Conservation (phyloP, 371 early-diverging fungal species). For the Sporodiniella umbellata region DNA sequence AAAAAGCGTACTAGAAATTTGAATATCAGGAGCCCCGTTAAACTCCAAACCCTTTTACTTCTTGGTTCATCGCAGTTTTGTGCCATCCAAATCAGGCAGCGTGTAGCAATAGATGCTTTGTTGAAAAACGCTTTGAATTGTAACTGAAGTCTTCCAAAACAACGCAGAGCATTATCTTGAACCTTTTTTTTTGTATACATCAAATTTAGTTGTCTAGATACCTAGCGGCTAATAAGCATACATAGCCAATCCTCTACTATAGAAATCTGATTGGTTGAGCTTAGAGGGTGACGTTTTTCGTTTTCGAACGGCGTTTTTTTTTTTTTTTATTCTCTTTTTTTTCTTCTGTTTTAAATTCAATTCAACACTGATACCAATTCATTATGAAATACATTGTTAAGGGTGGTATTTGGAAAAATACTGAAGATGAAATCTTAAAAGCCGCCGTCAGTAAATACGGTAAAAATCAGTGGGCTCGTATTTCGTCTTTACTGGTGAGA, state of each 20-base stretch:
- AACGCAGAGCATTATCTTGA: neutral
- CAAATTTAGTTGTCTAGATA: no score
- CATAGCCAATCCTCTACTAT: no score
- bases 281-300: neutral
- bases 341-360: neutral
- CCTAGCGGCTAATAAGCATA: no score
- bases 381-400: slow-evolving; percentile 44
- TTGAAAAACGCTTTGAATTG: no score
- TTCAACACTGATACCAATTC: slow-evolving; percentile 2
- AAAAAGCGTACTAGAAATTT: no score
- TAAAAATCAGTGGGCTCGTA: slow-evolving; percentile 98
- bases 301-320: neutral
- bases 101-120: no score
- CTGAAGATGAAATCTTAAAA: slow-evolving; percentile 97
- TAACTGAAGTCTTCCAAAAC: no score
- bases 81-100: no score
- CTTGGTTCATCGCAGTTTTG: no score
- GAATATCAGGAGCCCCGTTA: no score
- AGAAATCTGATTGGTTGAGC: neutral
- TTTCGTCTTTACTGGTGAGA: slow-evolving; percentile 91
- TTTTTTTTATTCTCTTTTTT: neutral
- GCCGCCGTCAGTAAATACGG: slow-evolving; percentile 98
- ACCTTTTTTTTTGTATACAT: neutral
- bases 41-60: no score
- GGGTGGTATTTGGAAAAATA: slow-evolving; percentile 88